Evolutionary conservation across 805 yeast genomes (phyloP).

Genomic region (Candida glaebosa): DNA sequence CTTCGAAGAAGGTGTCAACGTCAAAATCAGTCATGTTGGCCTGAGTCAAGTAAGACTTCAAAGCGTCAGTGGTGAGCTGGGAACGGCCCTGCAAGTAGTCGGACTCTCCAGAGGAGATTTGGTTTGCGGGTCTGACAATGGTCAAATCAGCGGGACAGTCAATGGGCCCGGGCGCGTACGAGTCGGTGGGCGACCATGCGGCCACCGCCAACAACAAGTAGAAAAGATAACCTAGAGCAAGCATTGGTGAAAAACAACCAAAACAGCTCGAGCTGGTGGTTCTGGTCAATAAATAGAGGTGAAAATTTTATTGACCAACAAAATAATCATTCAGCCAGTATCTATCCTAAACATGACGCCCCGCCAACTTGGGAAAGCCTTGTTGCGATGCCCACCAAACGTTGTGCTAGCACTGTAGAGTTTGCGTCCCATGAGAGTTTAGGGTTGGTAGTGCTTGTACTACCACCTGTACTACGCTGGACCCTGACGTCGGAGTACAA

Average conservation of each 20-base stretch:
- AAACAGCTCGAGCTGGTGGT: too few relatives aligned
- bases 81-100: constrained; percentile 53
- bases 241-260: neutral
- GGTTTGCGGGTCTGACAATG: constrained; percentile 46
- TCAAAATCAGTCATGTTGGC: constrained; percentile 48
- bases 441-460: too few relatives aligned
- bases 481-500: too few relatives aligned
- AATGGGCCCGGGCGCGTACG: constrained; percentile 61
- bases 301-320: neutral
- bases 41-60: constrained; percentile 43
- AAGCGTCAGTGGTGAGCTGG: constrained; percentile 41
- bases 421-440: too few relatives aligned
- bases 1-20: constrained; percentile 33
- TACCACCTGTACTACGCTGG: too few relatives aligned
- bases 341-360: too few relatives aligned
- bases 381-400: too few relatives aligned
- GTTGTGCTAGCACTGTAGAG: too few relatives aligned
- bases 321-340: too few relatives aligned
- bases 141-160: constrained; percentile 43
- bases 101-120: constrained; percentile 44
- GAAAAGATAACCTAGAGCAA: neutral
- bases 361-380: too few relatives aligned
- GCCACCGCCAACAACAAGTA: constrained; percentile 8
- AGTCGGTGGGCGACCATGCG: constrained; percentile 52
- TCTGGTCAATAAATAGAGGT: neutral